Percentiles rank a stretch among this genome's conserved stretches.
phyloP scores from a whole-genome alignment of 371 early-diverging fungal genomes.

The Massospora cicadina region DNA sequence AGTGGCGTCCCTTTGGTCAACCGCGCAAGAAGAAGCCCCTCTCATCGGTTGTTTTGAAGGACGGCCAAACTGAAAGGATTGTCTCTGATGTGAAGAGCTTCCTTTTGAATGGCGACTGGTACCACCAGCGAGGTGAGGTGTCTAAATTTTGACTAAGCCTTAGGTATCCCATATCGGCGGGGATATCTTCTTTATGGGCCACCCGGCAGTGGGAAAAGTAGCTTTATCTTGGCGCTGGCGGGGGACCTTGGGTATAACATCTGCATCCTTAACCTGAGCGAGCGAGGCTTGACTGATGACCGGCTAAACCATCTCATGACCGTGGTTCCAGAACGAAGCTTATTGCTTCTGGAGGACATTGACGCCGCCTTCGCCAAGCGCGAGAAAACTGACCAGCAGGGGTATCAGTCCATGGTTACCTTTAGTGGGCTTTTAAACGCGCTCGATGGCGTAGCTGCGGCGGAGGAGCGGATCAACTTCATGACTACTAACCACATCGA shows the following conservation, averaged over 20 bases:
- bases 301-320: conserved; percentile 83
- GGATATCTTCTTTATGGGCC: conserved; percentile 97
- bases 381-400: conserved; percentile 35
- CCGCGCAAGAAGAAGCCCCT: conserved; percentile 70
- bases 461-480: conserved; percentile 93
- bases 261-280: conserved; percentile 85
- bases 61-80: conserved; percentile 52
- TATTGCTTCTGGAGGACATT: conserved; percentile 96
- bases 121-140: conserved; percentile 64
- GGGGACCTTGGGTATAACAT: conserved; percentile 95
- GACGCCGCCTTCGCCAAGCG: conserved; percentile 91
- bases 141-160: not conserved
- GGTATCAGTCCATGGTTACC: conserved; percentile 86
- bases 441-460: conserved; percentile 95
- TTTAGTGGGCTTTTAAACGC: conserved; percentile 98
- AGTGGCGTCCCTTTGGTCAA: conserved; percentile 94
- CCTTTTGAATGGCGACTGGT: conserved; percentile 81
- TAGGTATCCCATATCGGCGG: conserved; percentile 87
- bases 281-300: conserved; percentile 90
- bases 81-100: conserved; percentile 74
- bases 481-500: conserved; percentile 99
- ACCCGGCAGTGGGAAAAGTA: conserved; percentile 98
- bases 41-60: conserved; percentile 72
- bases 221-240: conserved; percentile 96
- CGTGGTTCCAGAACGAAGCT: conserved; percentile 84